Conservation (phyloP, 2,329 filamentous ascomycete species). For the Xylaria sp. region DNA sequence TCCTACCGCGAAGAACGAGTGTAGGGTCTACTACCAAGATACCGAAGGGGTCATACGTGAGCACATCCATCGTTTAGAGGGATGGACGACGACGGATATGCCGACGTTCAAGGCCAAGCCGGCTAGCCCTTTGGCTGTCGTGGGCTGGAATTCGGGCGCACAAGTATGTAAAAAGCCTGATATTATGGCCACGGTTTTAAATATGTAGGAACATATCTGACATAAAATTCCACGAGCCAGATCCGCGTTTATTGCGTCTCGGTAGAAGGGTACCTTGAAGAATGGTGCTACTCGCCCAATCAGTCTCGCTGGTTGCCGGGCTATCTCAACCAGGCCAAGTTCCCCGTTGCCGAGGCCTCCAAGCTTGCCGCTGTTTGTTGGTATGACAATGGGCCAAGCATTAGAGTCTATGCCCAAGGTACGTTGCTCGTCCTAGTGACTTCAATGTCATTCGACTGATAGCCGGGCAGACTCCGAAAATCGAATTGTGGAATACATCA, state of each 20-base stretch:
- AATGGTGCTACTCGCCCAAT: not conserved
- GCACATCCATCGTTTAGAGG: not conserved
- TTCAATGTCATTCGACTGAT: not conserved
- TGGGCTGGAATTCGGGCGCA: not conserved
- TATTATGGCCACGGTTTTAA: not conserved
- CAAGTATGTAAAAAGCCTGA: not conserved
- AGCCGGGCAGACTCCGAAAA: not conserved
- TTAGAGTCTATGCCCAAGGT: not conserved
- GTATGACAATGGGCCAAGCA: not conserved
- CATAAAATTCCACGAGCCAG: not conserved
- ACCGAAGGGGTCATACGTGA: not conserved
- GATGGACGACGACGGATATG: not conserved
- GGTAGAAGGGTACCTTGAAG: not conserved
- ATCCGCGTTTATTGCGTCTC: not conserved
- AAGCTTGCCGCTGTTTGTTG: not conserved
- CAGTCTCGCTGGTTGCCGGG: not conserved
- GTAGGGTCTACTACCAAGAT: not conserved
- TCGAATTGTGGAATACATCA: not conserved
- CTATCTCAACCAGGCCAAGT: not conserved
- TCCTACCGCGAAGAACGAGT: not conserved
- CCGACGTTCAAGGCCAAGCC: not conserved
- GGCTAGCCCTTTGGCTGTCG: not conserved
- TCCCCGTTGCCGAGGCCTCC: not conserved
- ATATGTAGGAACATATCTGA: not conserved
- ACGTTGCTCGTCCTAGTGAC: not conserved